These are phyloP conservation scores for Tuber umbilicatum DNA, from an alignment of 495 filamentous ascomycete genomes.

Conservation along the genomic window DNA sequence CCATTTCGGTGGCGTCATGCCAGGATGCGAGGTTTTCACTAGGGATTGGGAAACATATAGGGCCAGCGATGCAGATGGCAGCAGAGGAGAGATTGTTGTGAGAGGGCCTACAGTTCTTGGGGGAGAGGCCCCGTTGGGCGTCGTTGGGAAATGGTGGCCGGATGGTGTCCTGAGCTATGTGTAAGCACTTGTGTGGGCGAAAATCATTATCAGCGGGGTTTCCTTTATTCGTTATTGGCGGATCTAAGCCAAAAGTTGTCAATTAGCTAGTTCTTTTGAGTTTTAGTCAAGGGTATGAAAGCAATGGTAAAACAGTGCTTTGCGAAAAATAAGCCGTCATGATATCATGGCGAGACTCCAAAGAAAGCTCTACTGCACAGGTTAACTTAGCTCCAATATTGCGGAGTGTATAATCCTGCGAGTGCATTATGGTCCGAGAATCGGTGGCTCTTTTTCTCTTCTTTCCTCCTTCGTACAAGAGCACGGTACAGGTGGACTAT, in stretches of 20 bases:
- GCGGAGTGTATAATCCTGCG: background rate
- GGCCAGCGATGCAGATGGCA: conserved; percentile 52
- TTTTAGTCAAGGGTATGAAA: background rate
- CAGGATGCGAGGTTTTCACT: conserved; percentile 69
- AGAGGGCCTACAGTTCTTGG: conserved; percentile 63
- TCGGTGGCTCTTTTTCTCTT: background rate
- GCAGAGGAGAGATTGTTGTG: conserved; percentile 52
- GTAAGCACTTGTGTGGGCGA: conserved; percentile 6
- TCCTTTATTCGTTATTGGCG: background rate
- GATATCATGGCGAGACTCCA: background rate
- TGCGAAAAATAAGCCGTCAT: background rate
- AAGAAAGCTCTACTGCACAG: background rate
- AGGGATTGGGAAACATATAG: conserved; percentile 55
- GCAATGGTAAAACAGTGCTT: background rate
- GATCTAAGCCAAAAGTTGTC: background rate
- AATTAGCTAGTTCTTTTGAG: background rate
- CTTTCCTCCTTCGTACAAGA: no score
- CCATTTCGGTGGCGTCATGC: conserved; percentile 79
- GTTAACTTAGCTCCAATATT: background rate
- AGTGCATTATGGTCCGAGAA: no score
- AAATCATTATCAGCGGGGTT: background rate
- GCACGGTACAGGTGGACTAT: no score
- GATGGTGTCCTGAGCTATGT: conserved; percentile 39
- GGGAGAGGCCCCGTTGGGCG: conserved; percentile 53
- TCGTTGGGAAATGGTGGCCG: conserved; percentile 47